Evolutionary conservation across 139 green algal species (phyloP).

Genomic region (Tetratostichococcus sp.): DNA sequence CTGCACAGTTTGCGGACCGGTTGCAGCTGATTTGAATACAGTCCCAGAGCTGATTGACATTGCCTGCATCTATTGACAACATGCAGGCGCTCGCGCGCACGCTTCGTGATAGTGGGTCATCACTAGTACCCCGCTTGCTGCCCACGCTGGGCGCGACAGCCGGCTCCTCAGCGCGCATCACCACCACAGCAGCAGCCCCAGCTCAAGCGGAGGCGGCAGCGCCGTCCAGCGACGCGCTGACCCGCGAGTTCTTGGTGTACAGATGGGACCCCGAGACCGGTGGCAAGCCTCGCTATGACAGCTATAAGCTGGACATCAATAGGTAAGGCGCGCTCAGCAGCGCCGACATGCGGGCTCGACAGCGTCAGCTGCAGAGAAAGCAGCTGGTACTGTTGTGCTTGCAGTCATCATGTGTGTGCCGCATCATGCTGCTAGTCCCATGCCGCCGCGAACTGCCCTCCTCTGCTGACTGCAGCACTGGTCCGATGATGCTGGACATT

Average conservation of each 20-base stretch:
- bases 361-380: not conserved
- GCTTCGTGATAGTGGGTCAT: not conserved
- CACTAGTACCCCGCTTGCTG: not conserved
- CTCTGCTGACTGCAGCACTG: constrained; percentile 63
- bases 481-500: constrained; percentile 98
- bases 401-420: not conserved
- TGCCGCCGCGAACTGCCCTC: too few species aligned
- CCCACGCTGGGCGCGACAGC: not conserved
- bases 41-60: too few species aligned
- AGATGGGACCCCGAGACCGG: constrained; percentile 81
- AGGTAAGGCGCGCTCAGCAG: constrained; percentile 36
- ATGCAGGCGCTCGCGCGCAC: not conserved
- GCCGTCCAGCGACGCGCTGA: constrained; percentile 2
- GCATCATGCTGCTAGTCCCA: too few species aligned
- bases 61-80: too few species aligned
- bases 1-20: too few species aligned
- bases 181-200: not conserved
- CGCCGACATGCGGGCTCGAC: not conserved
- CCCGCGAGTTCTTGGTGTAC: constrained; percentile 11
- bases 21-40: too few species aligned
- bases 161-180: not conserved
- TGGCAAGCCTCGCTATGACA: constrained; percentile 81
- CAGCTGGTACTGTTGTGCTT: not conserved
- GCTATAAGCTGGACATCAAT: constrained; percentile 94
- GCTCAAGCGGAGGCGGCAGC: not conserved